phyloP scores from a whole-genome alignment of 2,329 filamentous ascomycete species.

The Mariannaea elegans region DNA sequence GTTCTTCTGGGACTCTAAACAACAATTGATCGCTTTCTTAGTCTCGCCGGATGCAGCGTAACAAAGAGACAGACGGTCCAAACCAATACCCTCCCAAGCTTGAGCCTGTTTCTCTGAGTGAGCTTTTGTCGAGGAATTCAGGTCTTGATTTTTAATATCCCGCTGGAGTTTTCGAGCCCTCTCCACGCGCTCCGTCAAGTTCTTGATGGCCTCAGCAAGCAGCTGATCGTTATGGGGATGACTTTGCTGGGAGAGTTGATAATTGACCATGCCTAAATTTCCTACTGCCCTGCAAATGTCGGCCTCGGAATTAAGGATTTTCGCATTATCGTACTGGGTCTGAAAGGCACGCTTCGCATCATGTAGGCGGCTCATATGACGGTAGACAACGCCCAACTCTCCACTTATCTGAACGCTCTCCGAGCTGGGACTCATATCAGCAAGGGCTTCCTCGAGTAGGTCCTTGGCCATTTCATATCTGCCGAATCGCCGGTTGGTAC shows the following conservation, averaged over 20 bases:
- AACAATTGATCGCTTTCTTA: slow-evolving; percentile 33
- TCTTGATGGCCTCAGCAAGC: slow-evolving; percentile 40
- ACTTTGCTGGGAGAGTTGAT: slow-evolving; percentile 40
- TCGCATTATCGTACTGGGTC: slow-evolving; percentile 42
- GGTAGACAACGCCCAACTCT: slow-evolving; percentile 46
- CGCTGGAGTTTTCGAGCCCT: slow-evolving; percentile 5
- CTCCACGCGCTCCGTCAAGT: slow-evolving; percentile 39
- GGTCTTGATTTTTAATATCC: background rate
- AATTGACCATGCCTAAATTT: slow-evolving; percentile 49
- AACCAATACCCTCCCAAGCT: slow-evolving; percentile 42
- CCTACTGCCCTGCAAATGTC: slow-evolving; percentile 45
- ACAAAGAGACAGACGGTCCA: slow-evolving; percentile 46
- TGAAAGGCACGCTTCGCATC: slow-evolving; percentile 40
- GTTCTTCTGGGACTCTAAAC: slow-evolving; percentile 25
- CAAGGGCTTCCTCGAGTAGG: slow-evolving; percentile 34
- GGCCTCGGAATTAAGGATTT: slow-evolving; percentile 29
- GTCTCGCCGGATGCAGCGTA: slow-evolving; percentile 35
- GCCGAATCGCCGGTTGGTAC: slow-evolving; percentile 43
- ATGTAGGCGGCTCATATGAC: slow-evolving; percentile 40
- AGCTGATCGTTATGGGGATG: slow-evolving; percentile 22
- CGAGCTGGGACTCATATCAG: slow-evolving; percentile 19
- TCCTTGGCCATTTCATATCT: slow-evolving; percentile 38
- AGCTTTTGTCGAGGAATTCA: background rate
- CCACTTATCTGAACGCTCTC: slow-evolving; percentile 37
- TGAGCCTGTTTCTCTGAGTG: background rate